Evolutionary conservation across 225 moss, liverwort and hornwort genomes (phyloP), one percentile per base, ranked within the genome.

Genomic region (Bryoerythrophyllum caledonicum): DNA sequence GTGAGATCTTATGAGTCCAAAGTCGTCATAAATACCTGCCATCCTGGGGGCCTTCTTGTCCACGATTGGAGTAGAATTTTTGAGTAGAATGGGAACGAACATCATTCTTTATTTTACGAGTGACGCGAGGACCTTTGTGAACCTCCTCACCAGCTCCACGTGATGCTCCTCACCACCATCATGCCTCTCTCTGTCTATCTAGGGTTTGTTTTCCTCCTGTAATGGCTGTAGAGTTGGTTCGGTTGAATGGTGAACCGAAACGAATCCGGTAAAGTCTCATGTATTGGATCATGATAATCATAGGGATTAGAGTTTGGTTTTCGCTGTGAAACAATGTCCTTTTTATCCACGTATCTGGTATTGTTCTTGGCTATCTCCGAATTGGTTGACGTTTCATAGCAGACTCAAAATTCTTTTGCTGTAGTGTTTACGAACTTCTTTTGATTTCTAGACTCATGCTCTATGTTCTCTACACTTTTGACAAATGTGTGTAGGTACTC

Each of bases 221-320:
- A 46, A 91, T 96, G 94, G 96, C 94, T 64, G 94, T 94, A 65
- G 94, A 94, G 81, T 86, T 92, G 28, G 78, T 91, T 62, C 92
- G 91, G 26, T 67, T 94, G 80, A 94, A 92, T 30, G 60, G 73
- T 80, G 65, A 78, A 76, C 90, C 94, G 53, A 85, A 91, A 60
- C 88, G 96, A 64, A 82, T 96, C 59, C 83, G 89, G 92, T 96
- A 63, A 64, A 75, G 32, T 63, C 40, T 75, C 65, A 21, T 28
- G 38, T 11, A 17, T 65, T 4, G 23, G 14, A 56, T 40, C 28
- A 46, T 21, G 38, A 58, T 37, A 54, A 49, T 37, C 26, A 51
- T 38, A 21, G 60, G 53, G 54, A 81, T 61, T 21, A 15, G 9
- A 69, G 62, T 62, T 62, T 57, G 44, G 28, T 60, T 14, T 67